Conservation (phyloP, 163 green algal species). For the Chlamydomonas reinhardtii region DNA sequence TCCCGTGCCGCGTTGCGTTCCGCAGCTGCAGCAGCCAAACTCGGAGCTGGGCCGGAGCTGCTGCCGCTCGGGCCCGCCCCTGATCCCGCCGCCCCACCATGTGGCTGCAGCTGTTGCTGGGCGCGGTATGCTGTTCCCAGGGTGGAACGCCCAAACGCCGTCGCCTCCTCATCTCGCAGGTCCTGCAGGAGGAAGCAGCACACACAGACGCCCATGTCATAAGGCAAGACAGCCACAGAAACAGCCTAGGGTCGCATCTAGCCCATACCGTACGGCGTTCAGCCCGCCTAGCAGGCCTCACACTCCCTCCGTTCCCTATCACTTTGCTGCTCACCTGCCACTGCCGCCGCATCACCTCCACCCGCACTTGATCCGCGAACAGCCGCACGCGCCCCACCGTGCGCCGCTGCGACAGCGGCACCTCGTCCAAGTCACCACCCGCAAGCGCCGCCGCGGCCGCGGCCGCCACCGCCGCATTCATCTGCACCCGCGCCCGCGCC, state of each 20-base stretch:
- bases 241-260: no score
- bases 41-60: background rate
- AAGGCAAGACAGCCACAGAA: no score
- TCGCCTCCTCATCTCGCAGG: background rate
- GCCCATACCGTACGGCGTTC: no score
- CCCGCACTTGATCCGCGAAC: constrained; percentile 27
- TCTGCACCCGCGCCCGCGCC: background rate
- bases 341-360: constrained; percentile 27
- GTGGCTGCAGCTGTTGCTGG: background rate
- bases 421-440: constrained; percentile 19
- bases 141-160: constrained; percentile 5
- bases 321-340: background rate
- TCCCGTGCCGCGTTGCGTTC: background rate
- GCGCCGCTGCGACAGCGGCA: constrained; percentile 33
- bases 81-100: background rate
- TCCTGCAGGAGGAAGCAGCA: background rate
- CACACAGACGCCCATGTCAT: no score
- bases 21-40: background rate
- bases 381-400: constrained; percentile 17
- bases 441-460: background rate
- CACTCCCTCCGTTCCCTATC: no score
- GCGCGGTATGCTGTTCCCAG: constrained; percentile 4
- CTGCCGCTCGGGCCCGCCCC: background rate
- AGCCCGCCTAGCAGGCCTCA: no score
- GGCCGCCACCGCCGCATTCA: background rate